Evolutionary conservation across 2,329 filamentous ascomycete species (phyloP), one percentile per base, ranked within the genome.

Genomic region (Clathrospora elynae): DNA sequence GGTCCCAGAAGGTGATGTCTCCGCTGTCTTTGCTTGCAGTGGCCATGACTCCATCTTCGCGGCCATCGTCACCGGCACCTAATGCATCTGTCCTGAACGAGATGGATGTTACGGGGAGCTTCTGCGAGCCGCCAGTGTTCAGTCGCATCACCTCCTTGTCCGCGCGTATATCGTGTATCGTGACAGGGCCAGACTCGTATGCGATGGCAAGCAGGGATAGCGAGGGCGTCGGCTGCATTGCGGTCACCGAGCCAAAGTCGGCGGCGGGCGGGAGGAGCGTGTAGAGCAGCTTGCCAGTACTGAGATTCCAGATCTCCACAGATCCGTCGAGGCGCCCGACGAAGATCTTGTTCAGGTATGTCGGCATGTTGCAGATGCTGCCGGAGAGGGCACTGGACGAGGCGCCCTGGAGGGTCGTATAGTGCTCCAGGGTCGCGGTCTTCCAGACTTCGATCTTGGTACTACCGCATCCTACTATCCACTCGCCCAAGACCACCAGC

Each of bases 291-390:
- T 95, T 96, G 33, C 79, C 91, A 3, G 89, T 96, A 66, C 87
- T 95, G 48, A 99, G 77, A 65, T 99, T 99, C 92, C 93, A 99
- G 35, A 99, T 95, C 65, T 99, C 93, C 6, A 96, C 85, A 69
- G 85, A 87, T 5, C 93, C 93, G 67, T 99, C 90, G 51, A 81
- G 82, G 59, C 90, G 85, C 7, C 90, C 95, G 2, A 90, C 87
- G 54, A 97, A 90, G 30, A 99, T 82, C 72, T 99, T 99, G 77
- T 99, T 99, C 48, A 99, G 73, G 70, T 90, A 95, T 0, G 93
- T 97, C 1, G 92, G 91, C 86, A 97, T 90, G 61, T 83, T 95
- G 66, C 84, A 87, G 56, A 96, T 80, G 35, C 86, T 84, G 16
- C 88, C 88, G 0, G 87, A 90, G 43, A 96, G 83, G 54, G 85